Evolutionary conservation across 345 rosid genomes (phyloP).

Genomic region (Euclidium syriacum): DNA sequence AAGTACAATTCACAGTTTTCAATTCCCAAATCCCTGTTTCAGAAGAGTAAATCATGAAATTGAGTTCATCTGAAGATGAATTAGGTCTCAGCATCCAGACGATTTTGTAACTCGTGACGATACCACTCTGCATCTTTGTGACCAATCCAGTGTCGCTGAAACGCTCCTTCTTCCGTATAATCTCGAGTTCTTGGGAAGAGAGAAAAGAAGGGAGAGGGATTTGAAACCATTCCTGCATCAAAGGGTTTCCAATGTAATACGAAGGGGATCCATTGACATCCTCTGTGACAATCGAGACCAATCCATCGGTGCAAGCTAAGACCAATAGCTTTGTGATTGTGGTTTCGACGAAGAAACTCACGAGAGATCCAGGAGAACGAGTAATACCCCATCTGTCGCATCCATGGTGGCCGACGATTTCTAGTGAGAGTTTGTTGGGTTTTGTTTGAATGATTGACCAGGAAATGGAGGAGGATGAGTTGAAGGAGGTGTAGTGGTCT

Average conservation of each 20-base stretch:
- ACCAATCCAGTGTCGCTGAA: constrained; percentile 9
- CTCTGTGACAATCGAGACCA: background rate
- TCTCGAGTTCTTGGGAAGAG: background rate
- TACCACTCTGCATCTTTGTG: background rate
- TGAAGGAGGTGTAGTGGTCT: background rate
- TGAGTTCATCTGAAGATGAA: background rate
- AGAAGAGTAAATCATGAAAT: constrained; percentile 2
- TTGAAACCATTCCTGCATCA: constrained; percentile 4
- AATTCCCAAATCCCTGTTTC: constrained; percentile 3
- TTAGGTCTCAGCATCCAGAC: background rate
- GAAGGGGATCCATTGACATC: background rate
- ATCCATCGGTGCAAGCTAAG: constrained; percentile 7
- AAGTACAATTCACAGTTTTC: background rate
- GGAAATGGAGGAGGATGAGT: constrained; percentile 1
- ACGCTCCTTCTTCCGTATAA: background rate
- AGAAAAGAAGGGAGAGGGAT: constrained; percentile 5
- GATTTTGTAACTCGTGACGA: constrained; percentile 17
- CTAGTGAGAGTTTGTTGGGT: constrained; percentile 3
- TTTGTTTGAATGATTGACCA: constrained; percentile 14
- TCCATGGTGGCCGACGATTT: constrained; percentile 11
- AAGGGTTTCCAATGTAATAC: constrained; percentile 16
- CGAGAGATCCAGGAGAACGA: background rate
- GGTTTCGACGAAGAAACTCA: background rate
- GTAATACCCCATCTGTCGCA: background rate
- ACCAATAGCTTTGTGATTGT: background rate